Base-by-base conservation (phyloP, 1,284 basidiomycete species). In the Takashimella tepidaria region DNA sequence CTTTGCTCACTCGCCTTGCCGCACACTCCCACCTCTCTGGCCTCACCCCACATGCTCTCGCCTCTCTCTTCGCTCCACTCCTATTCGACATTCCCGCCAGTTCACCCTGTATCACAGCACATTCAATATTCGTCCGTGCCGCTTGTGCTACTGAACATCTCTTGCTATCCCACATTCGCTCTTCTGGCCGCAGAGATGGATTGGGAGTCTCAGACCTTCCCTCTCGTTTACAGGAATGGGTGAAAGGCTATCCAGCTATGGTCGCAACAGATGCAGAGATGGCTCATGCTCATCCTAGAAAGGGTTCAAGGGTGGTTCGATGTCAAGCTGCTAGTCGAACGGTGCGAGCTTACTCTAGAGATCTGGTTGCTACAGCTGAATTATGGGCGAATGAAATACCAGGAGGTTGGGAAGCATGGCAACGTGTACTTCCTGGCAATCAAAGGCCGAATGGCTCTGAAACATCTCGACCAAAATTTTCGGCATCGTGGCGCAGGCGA, bases 71-170 rank as follows among this genome's bases (percentile, higher is more conserved):
- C 72, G 88, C 87, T 0, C 88, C 87, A 4, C 79, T 88, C 22
- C 74, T 96, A 41, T 93, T 95, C 62, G 80, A 82, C 45, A 78
- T 76, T 19, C 67, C 73, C 21, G 55, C 68, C 72, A 46, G 80
- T 81, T 45, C 53, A 50, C 79, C 85, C 1, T 90, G 90, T 74
- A 84, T 87, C 54, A 81, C 83, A 63, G 83, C 87, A 2, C 93
- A 95, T 70, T 73, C 82, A 16, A 82, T 85, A 64, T 95, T 91
- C 68, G 83, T 92, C 44, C 84, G 86, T 47, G 80, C 87, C 16
- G 85, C 87, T 1, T 84, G 85, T 41, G 91, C 92, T 0, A 87
- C 88, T 53, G 92, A 96, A 69, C 92, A 96, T 62, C 78, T 96
- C 48, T 77, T 95, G 11, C 81, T 95, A 16, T 81, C 89, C 0